Evolutionary conservation across 2,329 filamentous ascomycete genomes (phyloP).

Genomic region (Atkinsonella hypoxylon): DNA sequence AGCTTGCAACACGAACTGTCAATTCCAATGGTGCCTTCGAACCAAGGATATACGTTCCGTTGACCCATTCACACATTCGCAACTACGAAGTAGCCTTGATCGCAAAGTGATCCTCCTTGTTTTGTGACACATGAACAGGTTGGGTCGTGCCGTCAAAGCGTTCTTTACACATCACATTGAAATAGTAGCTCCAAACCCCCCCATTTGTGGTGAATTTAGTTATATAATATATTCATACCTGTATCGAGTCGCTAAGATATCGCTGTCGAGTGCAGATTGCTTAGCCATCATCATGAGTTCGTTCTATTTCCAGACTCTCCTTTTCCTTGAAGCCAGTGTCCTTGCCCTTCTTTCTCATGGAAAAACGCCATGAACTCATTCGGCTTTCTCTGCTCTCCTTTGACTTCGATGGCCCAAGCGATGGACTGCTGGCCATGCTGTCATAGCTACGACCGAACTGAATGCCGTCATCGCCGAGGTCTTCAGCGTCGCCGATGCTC

Average conservation of each 20-base stretch:
- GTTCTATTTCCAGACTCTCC: conserved; percentile 42
- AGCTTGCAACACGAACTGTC: no score
- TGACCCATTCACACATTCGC: no score
- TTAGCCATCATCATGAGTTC: conserved; percentile 19
- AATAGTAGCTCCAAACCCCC: neutral
- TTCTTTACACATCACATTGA: neutral
- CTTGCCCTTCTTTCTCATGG: conserved; percentile 48
- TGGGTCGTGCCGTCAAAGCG: no score
- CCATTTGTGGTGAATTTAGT: neutral
- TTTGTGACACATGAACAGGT: no score
- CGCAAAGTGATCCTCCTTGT: no score
- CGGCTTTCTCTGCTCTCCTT: conserved; percentile 35
- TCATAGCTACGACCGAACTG: conserved; percentile 40
- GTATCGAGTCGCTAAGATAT: neutral
- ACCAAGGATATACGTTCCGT: no score
- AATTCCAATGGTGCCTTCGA: no score
- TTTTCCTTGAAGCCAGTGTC: conserved; percentile 31
- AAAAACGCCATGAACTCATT: conserved; percentile 41
- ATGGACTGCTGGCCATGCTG: conserved; percentile 44
- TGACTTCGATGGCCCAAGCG: conserved; percentile 38
- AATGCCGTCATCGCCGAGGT: conserved; percentile 33
- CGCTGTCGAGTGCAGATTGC: neutral
- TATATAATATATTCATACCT: neutral
- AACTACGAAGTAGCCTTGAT: no score
- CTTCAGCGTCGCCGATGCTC: conserved; percentile 45